These are phyloP conservation scores for Dimargaris cristalligena DNA, from an alignment of 192 early-diverging fungal genomes.

Conservation along the genomic window DNA sequence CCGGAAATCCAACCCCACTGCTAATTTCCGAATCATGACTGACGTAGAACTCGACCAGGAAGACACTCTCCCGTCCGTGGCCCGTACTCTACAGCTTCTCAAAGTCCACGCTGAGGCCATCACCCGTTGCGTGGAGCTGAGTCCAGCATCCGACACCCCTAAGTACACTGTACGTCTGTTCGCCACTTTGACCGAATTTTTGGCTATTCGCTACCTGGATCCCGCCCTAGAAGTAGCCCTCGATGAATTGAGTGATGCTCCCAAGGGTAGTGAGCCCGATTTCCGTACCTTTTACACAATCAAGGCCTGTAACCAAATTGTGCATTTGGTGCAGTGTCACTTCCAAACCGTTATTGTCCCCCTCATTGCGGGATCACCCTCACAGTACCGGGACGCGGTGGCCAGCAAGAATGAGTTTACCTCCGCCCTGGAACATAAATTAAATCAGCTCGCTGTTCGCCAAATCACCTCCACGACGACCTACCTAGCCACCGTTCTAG, in stretches of 20 bases:
- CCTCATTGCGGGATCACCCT: conserved; percentile 43
- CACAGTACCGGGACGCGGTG: conserved; percentile 73
- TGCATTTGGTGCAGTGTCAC: conserved; percentile 64
- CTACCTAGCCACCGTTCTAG: conserved; percentile 50
- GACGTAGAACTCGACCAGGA: conserved; percentile 9
- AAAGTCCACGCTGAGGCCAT: conserved; percentile 64
- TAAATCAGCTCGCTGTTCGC: conserved; percentile 53
- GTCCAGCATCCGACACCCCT: conserved; percentile 40
- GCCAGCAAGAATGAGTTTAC: conserved; percentile 79
- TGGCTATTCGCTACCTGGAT: conserved; percentile 73
- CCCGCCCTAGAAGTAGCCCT: conserved; percentile 54
- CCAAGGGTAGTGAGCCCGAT: conserved; percentile 36
- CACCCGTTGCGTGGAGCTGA: conserved; percentile 61
- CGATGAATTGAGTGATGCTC: conserved; percentile 5
- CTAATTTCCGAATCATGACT: neutral
- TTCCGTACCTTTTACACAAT: conserved; percentile 41
- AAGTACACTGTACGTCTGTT: conserved; percentile 49
- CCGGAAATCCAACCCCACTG: neutral
- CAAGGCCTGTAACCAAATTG: conserved; percentile 44
- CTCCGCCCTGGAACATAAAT: conserved; percentile 55
- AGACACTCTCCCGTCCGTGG: neutral
- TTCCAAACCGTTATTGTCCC: conserved; percentile 61
- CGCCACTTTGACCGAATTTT: conserved; percentile 50
- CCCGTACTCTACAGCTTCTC: conserved; percentile 30
- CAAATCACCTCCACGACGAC: conserved; percentile 40